Evolutionary conservation across 1,284 basidiomycete genomes (phyloP), one percentile per base, ranked within the genome.

Genomic region (Ganoderma sinense): DNA sequence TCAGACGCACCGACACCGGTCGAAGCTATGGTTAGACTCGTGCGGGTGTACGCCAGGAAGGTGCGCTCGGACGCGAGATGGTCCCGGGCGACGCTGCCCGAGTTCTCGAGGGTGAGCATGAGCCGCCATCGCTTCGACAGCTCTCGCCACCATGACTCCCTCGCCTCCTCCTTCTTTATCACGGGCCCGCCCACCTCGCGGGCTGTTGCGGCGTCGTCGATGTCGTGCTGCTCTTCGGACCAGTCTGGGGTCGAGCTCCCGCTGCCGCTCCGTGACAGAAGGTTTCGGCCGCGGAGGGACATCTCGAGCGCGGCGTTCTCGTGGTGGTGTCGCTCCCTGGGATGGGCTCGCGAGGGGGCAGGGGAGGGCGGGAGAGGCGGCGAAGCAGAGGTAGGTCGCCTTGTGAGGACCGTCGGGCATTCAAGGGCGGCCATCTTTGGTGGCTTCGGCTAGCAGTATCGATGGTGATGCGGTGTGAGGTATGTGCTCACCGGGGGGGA

Each of bases 71-170:
- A 86, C 4, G 89, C 87, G 23, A 90, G 82, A 75, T 91, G 89
- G 76, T 90, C 89, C 69, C 89, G 81, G 8, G 88, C 89, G 53
- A 89, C 87, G 72, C 86, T 88, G 13, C 87, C 87, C n/a, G 82
- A 82, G 77, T 89, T 90, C 75, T 88, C 83, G 51, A 89, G 78
- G 11, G 79, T 81, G 64, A 88, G 78, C 51, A 74, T 68, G 10
- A 79, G 77, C 65, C 76, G 75, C 76, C 74, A 53, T 65, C 69
- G 71, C 84, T 65, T 64, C 58, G 73, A 39, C 26, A 69, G 43
- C 67, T 56, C 61, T 10, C 64, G 67, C 69, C 65, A 71, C n/a
- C 65, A 68, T 18, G 68, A 58, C 65, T 51, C 64, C 63, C 39
- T 53, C 55, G n/a, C 20, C 60, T 36, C 53, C n/a, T 59, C 60